Conservation (phyloP, 768 basidiomycete genomes). For the Dioszegia hungarica region DNA sequence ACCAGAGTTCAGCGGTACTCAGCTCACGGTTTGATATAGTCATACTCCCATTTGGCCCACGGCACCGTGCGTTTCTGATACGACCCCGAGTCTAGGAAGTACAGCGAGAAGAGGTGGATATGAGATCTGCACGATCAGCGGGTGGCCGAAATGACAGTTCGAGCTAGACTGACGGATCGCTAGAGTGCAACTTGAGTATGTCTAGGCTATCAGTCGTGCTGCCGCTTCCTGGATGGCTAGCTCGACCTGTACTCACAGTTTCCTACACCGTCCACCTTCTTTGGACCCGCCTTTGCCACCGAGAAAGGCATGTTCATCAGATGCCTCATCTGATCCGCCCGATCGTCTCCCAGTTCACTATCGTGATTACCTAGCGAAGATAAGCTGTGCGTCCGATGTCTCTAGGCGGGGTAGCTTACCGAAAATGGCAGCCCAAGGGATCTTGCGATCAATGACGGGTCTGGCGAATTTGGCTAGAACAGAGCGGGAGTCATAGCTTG, state of each 20-base stretch:
- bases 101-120: constrained; percentile 82
- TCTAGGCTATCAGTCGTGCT: constrained; percentile 52
- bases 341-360: constrained; percentile 48
- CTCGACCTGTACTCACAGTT: constrained; percentile 63
- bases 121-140: constrained; percentile 58
- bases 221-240: no score
- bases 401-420: no score
- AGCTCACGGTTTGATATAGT: constrained; percentile 70
- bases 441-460: constrained; percentile 65
- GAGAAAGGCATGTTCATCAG: constrained; percentile 82
- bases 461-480: constrained; percentile 83
- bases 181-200: constrained; percentile 73
- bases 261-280: constrained; percentile 78
- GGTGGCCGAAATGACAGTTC: neutral
- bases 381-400: no score
- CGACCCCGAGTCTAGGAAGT: constrained; percentile 82
- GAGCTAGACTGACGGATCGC: constrained; percentile 65
- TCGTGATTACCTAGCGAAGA: constrained; percentile 70
- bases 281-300: constrained; percentile 72
- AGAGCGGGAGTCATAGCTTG: constrained; percentile 81
- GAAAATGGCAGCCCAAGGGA: constrained; percentile 89
- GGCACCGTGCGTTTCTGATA: constrained; percentile 54
- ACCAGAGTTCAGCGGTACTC: neutral
- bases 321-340: constrained; percentile 60
- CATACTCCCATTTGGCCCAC: constrained; percentile 66